Evolutionary conservation across 2,329 filamentous ascomycete genomes (phyloP).

Genomic region (Calonectria leucothoes): DNA sequence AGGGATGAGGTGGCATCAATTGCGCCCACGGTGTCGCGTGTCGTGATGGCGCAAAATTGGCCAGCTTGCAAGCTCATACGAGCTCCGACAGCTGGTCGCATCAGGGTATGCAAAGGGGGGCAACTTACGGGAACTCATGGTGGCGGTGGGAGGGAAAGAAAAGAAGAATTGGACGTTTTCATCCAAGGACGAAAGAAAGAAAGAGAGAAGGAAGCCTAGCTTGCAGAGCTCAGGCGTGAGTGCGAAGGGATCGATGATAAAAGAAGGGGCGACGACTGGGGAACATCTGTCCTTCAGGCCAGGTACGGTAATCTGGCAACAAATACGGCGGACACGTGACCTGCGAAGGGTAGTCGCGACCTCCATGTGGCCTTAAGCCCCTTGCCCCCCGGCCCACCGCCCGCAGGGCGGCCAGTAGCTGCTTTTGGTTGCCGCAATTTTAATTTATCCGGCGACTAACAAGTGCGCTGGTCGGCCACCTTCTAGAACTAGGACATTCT

Average conservation of each 20-base stretch:
- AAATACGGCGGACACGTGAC: neutral
- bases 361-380: conserved; percentile 5
- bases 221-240: conserved; percentile 50
- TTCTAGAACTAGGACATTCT: conserved; percentile 2
- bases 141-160: conserved; percentile 52
- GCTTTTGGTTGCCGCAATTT: conserved; percentile 7
- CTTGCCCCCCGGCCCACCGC: neutral
- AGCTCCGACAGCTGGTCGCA: conserved; percentile 35
- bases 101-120: conserved; percentile 20
- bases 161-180: conserved; percentile 54
- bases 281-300: conserved; percentile 33
- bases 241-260: conserved; percentile 47
- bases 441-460: neutral
- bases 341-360: neutral
- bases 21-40: conserved; percentile 33
- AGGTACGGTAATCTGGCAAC: conserved; percentile 9
- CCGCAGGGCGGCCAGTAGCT: conserved; percentile 4
- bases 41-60: conserved; percentile 19
- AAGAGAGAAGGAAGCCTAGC: conserved; percentile 50
- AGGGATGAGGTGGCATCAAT: conserved; percentile 34
- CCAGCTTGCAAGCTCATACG: conserved; percentile 25
- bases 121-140: conserved; percentile 68
- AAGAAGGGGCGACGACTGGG: conserved; percentile 46
- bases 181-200: conserved; percentile 51
- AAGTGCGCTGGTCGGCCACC: neutral